These are phyloP conservation scores for Suillus lakei DNA, from an alignment of 768 basidiomycete species.

Conservation along the genomic window DNA sequence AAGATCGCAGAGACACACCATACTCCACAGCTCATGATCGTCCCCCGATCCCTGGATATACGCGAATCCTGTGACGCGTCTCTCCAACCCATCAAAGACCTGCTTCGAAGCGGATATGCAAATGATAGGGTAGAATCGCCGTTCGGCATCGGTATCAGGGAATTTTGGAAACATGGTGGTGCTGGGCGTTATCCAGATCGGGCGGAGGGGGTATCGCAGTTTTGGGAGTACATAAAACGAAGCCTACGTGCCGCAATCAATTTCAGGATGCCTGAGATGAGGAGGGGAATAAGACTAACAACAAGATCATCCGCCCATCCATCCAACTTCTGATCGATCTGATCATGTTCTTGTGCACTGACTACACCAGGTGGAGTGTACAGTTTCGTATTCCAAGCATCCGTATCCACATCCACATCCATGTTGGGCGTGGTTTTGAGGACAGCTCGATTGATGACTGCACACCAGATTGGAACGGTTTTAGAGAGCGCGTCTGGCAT, in stretches of 20 bases:
- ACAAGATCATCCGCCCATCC: conserved; percentile 71
- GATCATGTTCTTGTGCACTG: conserved; percentile 75
- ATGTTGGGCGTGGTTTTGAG: conserved; percentile 16
- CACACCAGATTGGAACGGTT: conserved; percentile 94
- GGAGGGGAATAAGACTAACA: conserved; percentile 45
- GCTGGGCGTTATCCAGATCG: conserved; percentile 86
- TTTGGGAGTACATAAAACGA: conserved; percentile 74
- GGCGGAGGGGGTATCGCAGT: conserved; percentile 70
- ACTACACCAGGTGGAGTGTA: conserved; percentile 76
- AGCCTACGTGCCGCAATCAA: conserved; percentile 49
- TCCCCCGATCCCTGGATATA: conserved; percentile 96
- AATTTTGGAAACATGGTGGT: conserved; percentile 55
- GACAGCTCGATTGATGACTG: conserved; percentile 78
- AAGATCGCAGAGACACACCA: conserved; percentile 44
- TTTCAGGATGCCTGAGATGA: background rate
- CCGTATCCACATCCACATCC: conserved; percentile 5
- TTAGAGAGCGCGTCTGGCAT: conserved; percentile 94
- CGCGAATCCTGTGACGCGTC: conserved; percentile 69
- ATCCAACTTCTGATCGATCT: conserved; percentile 71
- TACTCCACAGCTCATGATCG: conserved; percentile 91
- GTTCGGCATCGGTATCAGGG: conserved; percentile 9
- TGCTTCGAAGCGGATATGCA: conserved; percentile 88
- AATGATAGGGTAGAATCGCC: conserved; percentile 68
- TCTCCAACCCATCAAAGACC: conserved; percentile 60
- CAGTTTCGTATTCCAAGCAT: conserved; percentile 59